Percentiles rank a stretch among this genome's conserved stretches.
These are phyloP conservation scores for Candida glaebosa DNA, from an alignment of 805 yeast species.

Conservation along the genomic window DNA sequence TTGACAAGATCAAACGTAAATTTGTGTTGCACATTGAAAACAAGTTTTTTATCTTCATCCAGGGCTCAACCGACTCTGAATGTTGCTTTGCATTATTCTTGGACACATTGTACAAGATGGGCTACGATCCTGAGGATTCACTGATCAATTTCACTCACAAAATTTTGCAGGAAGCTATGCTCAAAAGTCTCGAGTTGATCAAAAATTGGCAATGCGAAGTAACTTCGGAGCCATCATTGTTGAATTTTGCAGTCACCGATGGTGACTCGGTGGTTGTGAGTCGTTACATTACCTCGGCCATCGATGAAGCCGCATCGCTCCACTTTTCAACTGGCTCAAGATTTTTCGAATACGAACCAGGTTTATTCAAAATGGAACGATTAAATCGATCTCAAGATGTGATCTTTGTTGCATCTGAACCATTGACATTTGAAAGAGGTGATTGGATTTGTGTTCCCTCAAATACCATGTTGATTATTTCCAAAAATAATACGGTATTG, in stretches of 20 bases:
- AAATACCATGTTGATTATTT: slow-evolving; percentile 78
- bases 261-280: slow-evolving; percentile 84
- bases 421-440: slow-evolving; percentile 91
- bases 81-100: slow-evolving; percentile 88
- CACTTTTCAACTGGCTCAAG: slow-evolving; percentile 93
- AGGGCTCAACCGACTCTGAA: slow-evolving; percentile 95
- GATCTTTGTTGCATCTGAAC: slow-evolving; percentile 96
- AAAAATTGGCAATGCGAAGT: slow-evolving; percentile 76
- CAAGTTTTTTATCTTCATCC: slow-evolving; percentile 72
- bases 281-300: slow-evolving; percentile 81
- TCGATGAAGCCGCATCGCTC: slow-evolving; percentile 94
- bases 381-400: slow-evolving; percentile 90
- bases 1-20: slow-evolving; percentile 66
- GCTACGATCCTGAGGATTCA: slow-evolving; percentile 58
- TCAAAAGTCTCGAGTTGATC: slow-evolving; percentile 68
- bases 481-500: slow-evolving; percentile 73
- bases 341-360: slow-evolving; percentile 86
- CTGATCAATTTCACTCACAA: slow-evolving; percentile 44
- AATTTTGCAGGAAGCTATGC: slow-evolving; percentile 62
- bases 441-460: slow-evolving; percentile 98
- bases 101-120: slow-evolving; percentile 72
- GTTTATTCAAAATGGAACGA: slow-evolving; percentile 92
- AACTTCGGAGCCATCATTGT: slow-evolving; percentile 64
- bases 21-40: slow-evolving; percentile 73
- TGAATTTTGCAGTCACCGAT: slow-evolving; percentile 94